A percentile compares a stretch with the other conserved stretches of the same genome.
phyloP scores from a whole-genome alignment of 2,329 filamentous ascomycete genomes.

The Monilinia polystroma region DNA sequence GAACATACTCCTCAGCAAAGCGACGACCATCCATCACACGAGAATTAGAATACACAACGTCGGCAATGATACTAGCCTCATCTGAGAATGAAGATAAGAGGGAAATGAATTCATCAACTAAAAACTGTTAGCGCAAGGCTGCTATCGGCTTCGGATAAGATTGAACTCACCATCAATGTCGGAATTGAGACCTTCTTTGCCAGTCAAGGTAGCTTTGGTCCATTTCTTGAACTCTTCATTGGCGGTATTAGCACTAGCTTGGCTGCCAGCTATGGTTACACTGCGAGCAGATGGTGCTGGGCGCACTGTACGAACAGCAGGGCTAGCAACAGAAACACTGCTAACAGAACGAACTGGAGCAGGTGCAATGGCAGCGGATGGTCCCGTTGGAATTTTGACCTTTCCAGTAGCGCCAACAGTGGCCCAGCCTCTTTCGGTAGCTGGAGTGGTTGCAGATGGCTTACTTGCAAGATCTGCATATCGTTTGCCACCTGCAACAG shows the following conservation, averaged over 20 bases:
- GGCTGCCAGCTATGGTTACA: slow-evolving; percentile 46
- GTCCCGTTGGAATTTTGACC: slow-evolving; percentile 69
- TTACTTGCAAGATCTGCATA: slow-evolving; percentile 95
- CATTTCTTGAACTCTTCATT: slow-evolving; percentile 94
- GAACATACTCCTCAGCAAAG: slow-evolving; percentile 91
- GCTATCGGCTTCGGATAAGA: not conserved
- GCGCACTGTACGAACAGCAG: slow-evolving; percentile 47
- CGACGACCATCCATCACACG: slow-evolving; percentile 89
- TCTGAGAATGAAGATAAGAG: slow-evolving; percentile 73
- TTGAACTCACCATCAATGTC: slow-evolving; percentile 61
- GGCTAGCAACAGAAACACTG: slow-evolving; percentile 30
- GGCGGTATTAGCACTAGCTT: slow-evolving; percentile 48
- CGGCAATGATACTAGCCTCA: slow-evolving; percentile 79
- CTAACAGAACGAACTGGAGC: slow-evolving; percentile 44
- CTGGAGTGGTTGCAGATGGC: slow-evolving; percentile 46
- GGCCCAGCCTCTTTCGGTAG: slow-evolving; percentile 71
- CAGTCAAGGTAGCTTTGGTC: slow-evolving; percentile 72
- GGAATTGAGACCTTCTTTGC: slow-evolving; percentile 63
- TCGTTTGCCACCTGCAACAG: slow-evolving; percentile 66
- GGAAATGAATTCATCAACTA: slow-evolving; percentile 70
- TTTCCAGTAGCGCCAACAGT: slow-evolving; percentile 95
- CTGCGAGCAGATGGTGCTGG: slow-evolving; percentile 52
- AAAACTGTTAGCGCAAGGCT: slow-evolving; percentile 40
- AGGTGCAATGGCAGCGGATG: slow-evolving; percentile 50
- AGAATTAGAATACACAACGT: slow-evolving; percentile 83